phyloP scores from a whole-genome alignment of 2,329 filamentous ascomycete genomes.

The Paraconiothyrium brasiliense region DNA sequence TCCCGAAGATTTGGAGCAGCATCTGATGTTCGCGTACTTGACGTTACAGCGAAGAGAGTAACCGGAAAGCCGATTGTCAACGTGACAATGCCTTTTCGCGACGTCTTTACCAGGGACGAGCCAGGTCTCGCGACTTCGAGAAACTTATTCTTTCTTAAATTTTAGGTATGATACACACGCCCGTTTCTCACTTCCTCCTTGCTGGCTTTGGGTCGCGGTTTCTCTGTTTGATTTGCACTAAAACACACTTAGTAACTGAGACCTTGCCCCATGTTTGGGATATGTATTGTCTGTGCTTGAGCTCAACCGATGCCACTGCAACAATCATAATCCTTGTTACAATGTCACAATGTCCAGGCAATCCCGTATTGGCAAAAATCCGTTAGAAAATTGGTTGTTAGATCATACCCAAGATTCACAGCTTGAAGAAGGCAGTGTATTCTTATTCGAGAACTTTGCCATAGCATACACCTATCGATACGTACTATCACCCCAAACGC shows the following conservation, averaged over 20 bases:
- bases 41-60: neutral
- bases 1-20: neutral
- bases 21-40: neutral
- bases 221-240: neutral
- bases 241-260: neutral
- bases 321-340: neutral
- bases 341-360: neutral
- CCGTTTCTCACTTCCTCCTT: neutral
- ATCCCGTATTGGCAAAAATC: neutral
- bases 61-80: neutral
- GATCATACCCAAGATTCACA: neutral
- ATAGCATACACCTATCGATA: neutral
- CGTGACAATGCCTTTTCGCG: neutral
- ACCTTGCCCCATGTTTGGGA: neutral
- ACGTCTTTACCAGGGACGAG: neutral
- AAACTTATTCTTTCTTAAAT: neutral
- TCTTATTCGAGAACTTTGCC: neutral
- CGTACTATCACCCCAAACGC: constrained; percentile 20
- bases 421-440: neutral
- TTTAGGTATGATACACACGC: neutral
- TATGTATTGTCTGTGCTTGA: neutral
- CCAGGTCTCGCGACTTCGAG: neutral
- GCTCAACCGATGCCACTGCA: neutral
- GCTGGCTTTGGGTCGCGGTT: neutral
- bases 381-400: too few species aligned